Conservation (phyloP, 768 basidiomycete species). For the Calocybe cyanea region DNA sequence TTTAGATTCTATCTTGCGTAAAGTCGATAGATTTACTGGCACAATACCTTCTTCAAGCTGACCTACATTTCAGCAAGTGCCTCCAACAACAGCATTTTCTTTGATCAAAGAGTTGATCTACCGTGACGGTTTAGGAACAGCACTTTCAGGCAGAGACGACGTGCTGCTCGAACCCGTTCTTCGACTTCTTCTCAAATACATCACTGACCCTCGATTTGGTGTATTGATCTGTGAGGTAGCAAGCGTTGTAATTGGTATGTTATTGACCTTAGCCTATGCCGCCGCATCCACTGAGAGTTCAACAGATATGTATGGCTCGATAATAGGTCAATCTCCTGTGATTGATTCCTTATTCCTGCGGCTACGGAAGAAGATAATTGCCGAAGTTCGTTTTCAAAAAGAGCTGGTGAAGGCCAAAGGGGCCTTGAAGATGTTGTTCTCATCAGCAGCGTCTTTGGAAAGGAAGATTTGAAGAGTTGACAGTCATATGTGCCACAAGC, state of each 20-base stretch:
- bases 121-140: slow-evolving; percentile 82
- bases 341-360: slow-evolving; percentile 84
- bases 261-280: slow-evolving; percentile 1
- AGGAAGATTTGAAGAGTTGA: too few relatives aligned
- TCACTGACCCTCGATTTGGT: slow-evolving; percentile 91
- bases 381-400: slow-evolving; percentile 85
- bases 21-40: slow-evolving; percentile 40
- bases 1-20: slow-evolving; percentile 84
- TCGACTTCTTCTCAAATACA: slow-evolving; percentile 78
- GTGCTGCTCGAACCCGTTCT: slow-evolving; percentile 89
- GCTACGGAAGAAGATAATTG: slow-evolving; percentile 77
- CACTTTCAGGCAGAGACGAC: slow-evolving; percentile 89
- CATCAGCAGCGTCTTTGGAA: slow-evolving; percentile 38
- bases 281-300: slow-evolving; percentile 8
- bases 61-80: slow-evolving; percentile 57
- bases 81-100: slow-evolving; percentile 83
- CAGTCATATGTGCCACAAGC: too few relatives aligned
- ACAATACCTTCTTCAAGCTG: background rate
- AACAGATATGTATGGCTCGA: slow-evolving; percentile 85
- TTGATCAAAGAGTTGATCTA: slow-evolving; percentile 91
- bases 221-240: slow-evolving; percentile 81
- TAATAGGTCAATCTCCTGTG: slow-evolving; percentile 91
- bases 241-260: slow-evolving; percentile 77
- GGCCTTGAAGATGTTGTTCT: slow-evolving; percentile 87
- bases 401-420: slow-evolving; percentile 82